Base-by-base conservation (phyloP, 176 grass and related monocot genomes). In the Leersia perrieri region DNA sequence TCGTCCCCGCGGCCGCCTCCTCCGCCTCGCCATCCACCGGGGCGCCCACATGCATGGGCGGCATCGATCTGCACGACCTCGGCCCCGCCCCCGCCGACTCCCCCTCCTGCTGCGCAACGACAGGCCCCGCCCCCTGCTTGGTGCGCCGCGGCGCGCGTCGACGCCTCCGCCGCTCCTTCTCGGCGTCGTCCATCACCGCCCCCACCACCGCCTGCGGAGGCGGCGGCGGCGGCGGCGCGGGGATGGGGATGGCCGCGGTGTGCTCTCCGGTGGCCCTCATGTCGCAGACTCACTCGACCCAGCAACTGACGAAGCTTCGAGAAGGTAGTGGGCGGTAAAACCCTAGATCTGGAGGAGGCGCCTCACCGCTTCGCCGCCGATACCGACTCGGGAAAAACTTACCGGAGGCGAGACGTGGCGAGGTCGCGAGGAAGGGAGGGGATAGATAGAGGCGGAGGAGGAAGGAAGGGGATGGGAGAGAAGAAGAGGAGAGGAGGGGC, bases 41-140 rank as follows among this genome's bases (percentile, higher is more conserved):
- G 25, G 49, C 29, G 30, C 68, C 83, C 14, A 89, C 51, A 39
- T 81, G 81, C 68, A 89, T 89, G 33, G 88, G 63, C 36, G 92
- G 90, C 72, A 98, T 86, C 41, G 92, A 98, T 75, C 81, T 95
- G 88, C 83, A 93, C 10, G 90, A 73, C 79, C 58, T 73, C 26
- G 77, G 76, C 49, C 70, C 49, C 49, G 49, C 89, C n/a, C n/a
- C n/a, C 80, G 63, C 38, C 66, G 65, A 77, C 70, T 85, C 90
- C 70, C 83, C 90, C 85, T 14, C 25, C 28, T 67, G 47, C 33
- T 64, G 44, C 28, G 26, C 27, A 61, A 35, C 27, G 30, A 14
- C 45, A 70, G 36, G 18, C 2, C 23, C 45, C 2, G 6, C 22
- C 6, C 45, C 81, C 79, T 88, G 89, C 84, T 91, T 98, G 65